Conservation (phyloP, 2,329 filamentous ascomycete genomes). For the Botrytis pseudocinerea region DNA sequence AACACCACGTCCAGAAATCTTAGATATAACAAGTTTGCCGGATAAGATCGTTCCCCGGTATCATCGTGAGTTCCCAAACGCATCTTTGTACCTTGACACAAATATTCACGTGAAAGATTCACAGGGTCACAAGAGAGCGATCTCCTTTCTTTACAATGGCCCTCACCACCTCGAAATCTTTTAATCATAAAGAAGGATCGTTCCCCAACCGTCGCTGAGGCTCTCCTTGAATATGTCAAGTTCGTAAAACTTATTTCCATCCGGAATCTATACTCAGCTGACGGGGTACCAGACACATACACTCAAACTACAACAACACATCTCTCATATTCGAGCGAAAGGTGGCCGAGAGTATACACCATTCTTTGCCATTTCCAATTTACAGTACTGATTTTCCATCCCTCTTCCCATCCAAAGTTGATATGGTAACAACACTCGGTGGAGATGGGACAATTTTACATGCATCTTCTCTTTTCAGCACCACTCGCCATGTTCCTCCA, state of each 20-base stretch:
- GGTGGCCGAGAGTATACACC: slow-evolving; percentile 71
- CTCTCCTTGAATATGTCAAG: slow-evolving; percentile 44
- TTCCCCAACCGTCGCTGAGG: slow-evolving; percentile 44
- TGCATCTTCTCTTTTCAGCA: slow-evolving; percentile 83
- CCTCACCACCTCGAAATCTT: slow-evolving; percentile 65
- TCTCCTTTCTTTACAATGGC: slow-evolving; percentile 67
- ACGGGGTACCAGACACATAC: slow-evolving; percentile 61
- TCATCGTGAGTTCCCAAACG: slow-evolving; percentile 50
- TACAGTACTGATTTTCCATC: slow-evolving; percentile 51
- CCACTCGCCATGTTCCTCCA: slow-evolving; percentile 78
- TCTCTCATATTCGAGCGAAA: slow-evolving; percentile 81
- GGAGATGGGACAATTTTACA: slow-evolving; percentile 90
- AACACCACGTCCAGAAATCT: slow-evolving; percentile 48
- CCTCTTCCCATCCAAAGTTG: slow-evolving; percentile 74
- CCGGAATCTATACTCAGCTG: slow-evolving; percentile 17
- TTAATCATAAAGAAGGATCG: slow-evolving; percentile 68
- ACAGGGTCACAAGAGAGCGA: slow-evolving; percentile 58
- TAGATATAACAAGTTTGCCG: slow-evolving; percentile 52
- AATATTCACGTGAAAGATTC: slow-evolving; percentile 43
- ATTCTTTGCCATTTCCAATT: slow-evolving; percentile 70
- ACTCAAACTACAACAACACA: slow-evolving; percentile 74
- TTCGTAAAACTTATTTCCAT: slow-evolving; percentile 22
- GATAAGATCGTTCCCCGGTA: slow-evolving; percentile 63
- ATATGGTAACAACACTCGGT: slow-evolving; percentile 85
- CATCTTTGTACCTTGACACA: background rate